Evolutionary conservation across 2,329 filamentous ascomycete species (phyloP).

Genomic region (Zymoseptoria brevis): DNA sequence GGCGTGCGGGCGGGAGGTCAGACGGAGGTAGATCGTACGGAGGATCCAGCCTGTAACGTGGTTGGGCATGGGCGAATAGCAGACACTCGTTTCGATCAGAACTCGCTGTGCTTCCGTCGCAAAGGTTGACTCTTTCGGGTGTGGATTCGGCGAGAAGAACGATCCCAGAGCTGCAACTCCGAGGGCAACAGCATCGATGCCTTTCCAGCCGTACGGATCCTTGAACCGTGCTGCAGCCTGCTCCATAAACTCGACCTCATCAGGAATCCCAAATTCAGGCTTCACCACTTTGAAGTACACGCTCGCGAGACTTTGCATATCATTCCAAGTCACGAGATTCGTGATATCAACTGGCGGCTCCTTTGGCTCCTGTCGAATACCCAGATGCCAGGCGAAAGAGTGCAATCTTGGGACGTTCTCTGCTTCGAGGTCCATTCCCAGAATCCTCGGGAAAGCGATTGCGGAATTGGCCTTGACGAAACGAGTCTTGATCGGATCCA

Average conservation of each 20-base stretch:
- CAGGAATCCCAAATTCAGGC: constrained; percentile 45
- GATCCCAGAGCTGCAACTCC: constrained; percentile 50
- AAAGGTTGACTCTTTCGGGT: constrained; percentile 39
- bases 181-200: constrained; percentile 43
- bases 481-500: constrained; percentile 29
- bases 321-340: constrained; percentile 22
- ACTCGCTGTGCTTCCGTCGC: constrained; percentile 40
- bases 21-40: constrained; percentile 47
- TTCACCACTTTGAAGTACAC: constrained; percentile 49
- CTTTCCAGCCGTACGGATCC: constrained; percentile 24
- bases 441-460: constrained; percentile 47
- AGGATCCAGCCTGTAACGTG: constrained; percentile 46
- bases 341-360: constrained; percentile 23
- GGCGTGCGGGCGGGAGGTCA: constrained; percentile 45
- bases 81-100: constrained; percentile 28
- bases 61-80: constrained; percentile 27
- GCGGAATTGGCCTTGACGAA: constrained; percentile 35
- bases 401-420: constrained; percentile 47
- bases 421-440: constrained; percentile 48
- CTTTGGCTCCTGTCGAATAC: constrained; percentile 22
- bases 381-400: constrained; percentile 49
- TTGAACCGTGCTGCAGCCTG: constrained; percentile 22
- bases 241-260: constrained; percentile 28
- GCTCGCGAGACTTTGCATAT: constrained; percentile 24
- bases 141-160: constrained; percentile 42